Base-by-base conservation (phyloP, 176 grass and related monocot species). In the Zizania latifolia region DNA sequence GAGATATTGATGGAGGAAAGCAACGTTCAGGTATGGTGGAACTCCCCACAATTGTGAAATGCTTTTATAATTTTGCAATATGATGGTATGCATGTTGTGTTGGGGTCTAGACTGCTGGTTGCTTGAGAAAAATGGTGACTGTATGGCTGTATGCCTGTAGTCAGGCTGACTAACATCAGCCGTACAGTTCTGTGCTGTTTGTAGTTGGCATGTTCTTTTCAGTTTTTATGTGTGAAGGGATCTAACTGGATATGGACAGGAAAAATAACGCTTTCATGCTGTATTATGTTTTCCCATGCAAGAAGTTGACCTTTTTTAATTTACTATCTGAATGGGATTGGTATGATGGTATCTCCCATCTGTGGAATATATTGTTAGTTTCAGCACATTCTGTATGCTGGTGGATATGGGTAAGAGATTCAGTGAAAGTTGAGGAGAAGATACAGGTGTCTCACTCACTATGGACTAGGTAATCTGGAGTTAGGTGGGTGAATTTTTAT, bases 1-100 rank as follows among this genome's bases (percentile, higher is more conserved):
- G 93, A 96, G 69, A 86, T 96, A 68, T 82, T 96, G 72, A 92
- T 92, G 86, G 83, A 92, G 16, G 92, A 92, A 85, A 92, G 84
- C 75, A 96, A 92, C 80, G 86, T 96, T 62, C 92, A 96, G 80
- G 92, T 96, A 89, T 13, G 14, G 16, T 21, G 15, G 44, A 71
- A 28, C 65, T 71, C 32, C 14, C 26, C 10, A 13, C 56, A 78
- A 63, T 71, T 64, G 43, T 36, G 58, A 23, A 15, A 5, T 69
- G 50, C 48, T n/a, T 23, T 19, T 28, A 65, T 37, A 24, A 8
- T 81, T 34, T 44, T 72, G 64, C 11, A 10, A 22, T 68, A 68
- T 38, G 4, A 48, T 40, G 33, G 34, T n/a, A n/a, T 40, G 16
- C 26, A 53, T 62, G 4, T 23, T 37, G 21, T 16, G 21, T 50